phyloP scores from a whole-genome alignment of 768 basidiomycete species.

The Exidia glandulosa region DNA sequence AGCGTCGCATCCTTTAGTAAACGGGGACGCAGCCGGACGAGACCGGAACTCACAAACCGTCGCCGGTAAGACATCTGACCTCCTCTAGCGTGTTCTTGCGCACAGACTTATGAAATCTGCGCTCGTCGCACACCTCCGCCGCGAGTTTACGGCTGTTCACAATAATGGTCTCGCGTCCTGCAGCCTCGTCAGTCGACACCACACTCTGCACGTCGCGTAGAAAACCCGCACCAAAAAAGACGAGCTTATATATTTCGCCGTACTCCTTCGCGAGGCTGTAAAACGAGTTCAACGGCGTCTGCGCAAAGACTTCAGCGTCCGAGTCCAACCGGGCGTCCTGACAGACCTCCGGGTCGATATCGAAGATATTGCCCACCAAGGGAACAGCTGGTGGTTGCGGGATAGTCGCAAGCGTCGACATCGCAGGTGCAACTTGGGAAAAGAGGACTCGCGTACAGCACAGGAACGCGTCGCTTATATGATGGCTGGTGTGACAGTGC shows the following conservation, averaged over 20 bases:
- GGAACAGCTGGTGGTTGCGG: not conserved
- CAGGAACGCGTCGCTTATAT: too few relatives aligned
- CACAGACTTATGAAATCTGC: constrained; percentile 30
- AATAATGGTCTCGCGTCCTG: too few relatives aligned
- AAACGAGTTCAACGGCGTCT: too few relatives aligned
- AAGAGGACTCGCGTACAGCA: too few relatives aligned
- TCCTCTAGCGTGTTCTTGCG: constrained; percentile 18
- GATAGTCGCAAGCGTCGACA: not conserved
- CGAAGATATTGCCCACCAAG: not conserved
- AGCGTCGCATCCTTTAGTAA: too few relatives aligned
- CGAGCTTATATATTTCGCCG: not conserved
- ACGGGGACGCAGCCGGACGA: not conserved
- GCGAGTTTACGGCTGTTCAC: constrained; percentile 27
- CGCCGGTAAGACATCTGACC: constrained; percentile 27
- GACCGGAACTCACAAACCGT: constrained; percentile 24
- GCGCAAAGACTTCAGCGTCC: too few relatives aligned
- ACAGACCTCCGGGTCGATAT: not conserved
- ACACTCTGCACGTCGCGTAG: not conserved
- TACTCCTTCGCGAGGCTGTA: not conserved
- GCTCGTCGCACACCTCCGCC: constrained; percentile 33
- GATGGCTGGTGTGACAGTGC: too few relatives aligned
- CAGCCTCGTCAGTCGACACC: constrained; percentile 12
- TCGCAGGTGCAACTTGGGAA: too few relatives aligned
- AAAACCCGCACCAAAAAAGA: not conserved
- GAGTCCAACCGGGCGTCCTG: not conserved